Evolutionary conservation across 176 grass and related monocot genomes (phyloP), one percentile per base, ranked within the genome.

Genomic region (Urochloa ruziziensis): DNA sequence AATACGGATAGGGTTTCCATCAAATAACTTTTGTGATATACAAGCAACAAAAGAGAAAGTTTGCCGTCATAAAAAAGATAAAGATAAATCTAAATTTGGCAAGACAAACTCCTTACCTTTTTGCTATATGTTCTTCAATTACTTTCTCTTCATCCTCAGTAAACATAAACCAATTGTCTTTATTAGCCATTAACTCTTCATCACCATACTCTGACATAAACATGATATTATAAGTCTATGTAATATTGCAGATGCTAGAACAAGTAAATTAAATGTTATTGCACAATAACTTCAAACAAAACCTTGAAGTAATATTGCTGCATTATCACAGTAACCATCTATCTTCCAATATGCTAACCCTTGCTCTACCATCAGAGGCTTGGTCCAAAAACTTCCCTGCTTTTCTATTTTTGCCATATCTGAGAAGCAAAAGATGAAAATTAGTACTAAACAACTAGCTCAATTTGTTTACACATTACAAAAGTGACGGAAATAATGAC

Each of bases 151-250:
- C 82, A 54, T 77, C 82, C 54, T 81, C 62, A 54, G 44, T 89
- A 75, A 81, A 75, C 53, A 81, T 81, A 69, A 85, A 85, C 88
- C 88, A 89, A 43, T 81, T 81, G 70, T 89, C 88, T 28, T 53
- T 77, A n/a, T 28, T 81, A 36, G 16, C 70, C 57, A 51, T 27
- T 62, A 79, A 80, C 27, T 62, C 75, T 33, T 62, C 42, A 53
- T 51, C 23, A 19, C 74, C 62, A 89, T 85, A 69, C 35, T 81
- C 82, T 89, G 88, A 34, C 30, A 29, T 36, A 74, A 75, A 52
- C 23, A 12, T 76, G 71, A 69, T 75, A 84, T 84, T 75, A 69
- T 13, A 57, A 84, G 43, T 81, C 52, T 62, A 80, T 51, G 35
- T 69, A 57, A 59, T 35, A 42, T 70, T 84, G 6, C 25, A 62